phyloP scores from a whole-genome alignment of 305 asterid genomes.

The Fraxinus latifolia region DNA sequence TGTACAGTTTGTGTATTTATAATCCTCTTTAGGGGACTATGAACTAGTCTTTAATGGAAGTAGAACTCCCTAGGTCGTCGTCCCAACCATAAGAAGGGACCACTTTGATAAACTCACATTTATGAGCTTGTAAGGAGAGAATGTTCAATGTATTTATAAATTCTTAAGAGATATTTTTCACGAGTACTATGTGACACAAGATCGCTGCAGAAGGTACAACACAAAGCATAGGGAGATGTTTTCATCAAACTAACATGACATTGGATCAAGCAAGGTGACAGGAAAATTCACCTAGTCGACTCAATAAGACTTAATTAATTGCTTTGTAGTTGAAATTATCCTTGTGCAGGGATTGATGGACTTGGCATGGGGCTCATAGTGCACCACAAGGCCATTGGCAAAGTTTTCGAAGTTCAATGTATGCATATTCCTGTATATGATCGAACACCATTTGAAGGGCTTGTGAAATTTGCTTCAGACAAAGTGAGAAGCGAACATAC shows the following conservation, averaged over 20 bases:
- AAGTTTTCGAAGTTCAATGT: slow-evolving; percentile 53
- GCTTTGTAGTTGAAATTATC: background rate
- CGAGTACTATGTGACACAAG: background rate
- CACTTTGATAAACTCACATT: background rate
- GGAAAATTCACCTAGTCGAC: background rate
- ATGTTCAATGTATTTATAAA: background rate
- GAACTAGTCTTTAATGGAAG: background rate
- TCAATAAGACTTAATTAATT: background rate
- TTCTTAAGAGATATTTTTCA: background rate
- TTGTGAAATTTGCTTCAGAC: slow-evolving; percentile 40
- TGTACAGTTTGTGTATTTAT: background rate
- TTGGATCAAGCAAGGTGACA: background rate
- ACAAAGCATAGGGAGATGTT: background rate
- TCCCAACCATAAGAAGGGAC: background rate
- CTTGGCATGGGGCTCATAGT: slow-evolving; percentile 57
- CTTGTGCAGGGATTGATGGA: slow-evolving; percentile 56
- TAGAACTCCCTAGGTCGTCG: background rate
- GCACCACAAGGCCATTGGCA: slow-evolving; percentile 65
- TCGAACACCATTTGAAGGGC: slow-evolving; percentile 46
- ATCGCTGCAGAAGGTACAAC: background rate
- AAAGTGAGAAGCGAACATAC: slow-evolving; percentile 37
- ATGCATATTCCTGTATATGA: slow-evolving; percentile 54
- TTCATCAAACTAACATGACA: background rate
- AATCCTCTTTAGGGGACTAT: background rate
- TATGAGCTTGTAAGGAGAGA: background rate